Evolutionary conservation across 768 basidiomycete genomes (phyloP).

Genomic region (Hygrophorus russula): DNA sequence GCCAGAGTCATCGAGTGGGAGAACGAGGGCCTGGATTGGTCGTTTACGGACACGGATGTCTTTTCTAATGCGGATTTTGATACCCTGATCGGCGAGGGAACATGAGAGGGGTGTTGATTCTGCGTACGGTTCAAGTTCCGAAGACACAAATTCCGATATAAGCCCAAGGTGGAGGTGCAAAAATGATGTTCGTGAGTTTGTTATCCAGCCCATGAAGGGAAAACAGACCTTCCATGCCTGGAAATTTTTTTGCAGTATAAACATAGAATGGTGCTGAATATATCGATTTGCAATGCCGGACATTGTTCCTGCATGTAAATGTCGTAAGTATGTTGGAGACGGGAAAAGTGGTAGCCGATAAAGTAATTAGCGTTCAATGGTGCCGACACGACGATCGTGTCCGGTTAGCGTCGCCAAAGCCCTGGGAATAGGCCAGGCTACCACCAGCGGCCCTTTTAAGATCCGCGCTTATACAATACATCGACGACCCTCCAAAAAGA

Average conservation of each 20-base stretch:
- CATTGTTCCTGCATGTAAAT: constrained; percentile 46
- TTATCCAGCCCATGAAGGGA: not conserved
- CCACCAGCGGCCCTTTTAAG: too few species aligned
- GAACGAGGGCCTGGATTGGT: constrained; percentile 30
- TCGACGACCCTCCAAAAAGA: too few species aligned
- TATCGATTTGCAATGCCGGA: constrained; percentile 84
- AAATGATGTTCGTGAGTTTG: not conserved
- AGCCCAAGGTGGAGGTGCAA: not conserved
- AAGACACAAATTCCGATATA: too few species aligned
- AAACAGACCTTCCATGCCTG: constrained; percentile 83
- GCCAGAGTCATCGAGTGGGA: constrained; percentile 12
- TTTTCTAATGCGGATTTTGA: constrained; percentile 90
- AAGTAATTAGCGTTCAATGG: too few species aligned
- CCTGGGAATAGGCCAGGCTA: too few species aligned
- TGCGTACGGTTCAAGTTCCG: constrained; percentile 16
- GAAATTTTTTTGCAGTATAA: constrained; percentile 94
- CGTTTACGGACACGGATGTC: constrained; percentile 79
- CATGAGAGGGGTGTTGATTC: constrained; percentile 86
- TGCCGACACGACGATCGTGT: too few species aligned
- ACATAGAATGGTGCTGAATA: constrained; percentile 88
- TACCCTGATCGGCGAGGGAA: constrained; percentile 89
- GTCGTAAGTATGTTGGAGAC: not conserved
- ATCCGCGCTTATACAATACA: too few species aligned
- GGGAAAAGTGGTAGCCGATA: too few species aligned
- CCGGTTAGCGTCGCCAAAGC: too few species aligned